Base-by-base conservation (phyloP, 2,329 filamentous ascomycete species). In the Venturia oleaginea region DNA sequence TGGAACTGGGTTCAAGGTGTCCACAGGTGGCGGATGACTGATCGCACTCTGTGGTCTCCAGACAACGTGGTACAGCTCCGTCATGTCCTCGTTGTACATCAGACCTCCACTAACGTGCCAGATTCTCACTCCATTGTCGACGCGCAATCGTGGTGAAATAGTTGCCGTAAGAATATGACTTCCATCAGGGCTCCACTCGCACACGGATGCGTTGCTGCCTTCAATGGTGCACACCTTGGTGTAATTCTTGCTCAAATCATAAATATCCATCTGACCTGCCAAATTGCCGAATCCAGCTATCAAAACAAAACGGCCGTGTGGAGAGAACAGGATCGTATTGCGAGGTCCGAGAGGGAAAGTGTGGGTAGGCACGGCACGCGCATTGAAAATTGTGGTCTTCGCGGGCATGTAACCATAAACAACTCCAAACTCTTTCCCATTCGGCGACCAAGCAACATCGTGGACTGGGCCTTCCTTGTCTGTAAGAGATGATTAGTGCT, bases 351-450 rank as follows among this genome's bases (percentile, higher is more conserved):
- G 83, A 62, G 91, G 86, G 78, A 99, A 97, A 66, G 84, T 90
- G 77, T 97, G 91, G 65, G 88, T 89, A 24, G 89, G 82, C 66
- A 92, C 84, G 67, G 90, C 94, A 68, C 91, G 88, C 71, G 89
- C 85, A 76, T 97, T 97, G 84, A 97, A 99, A 70, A 99, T 94
- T 69, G 93, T 97, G 3, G 93, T 94, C 83, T 97, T 97, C 64
- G 94, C 91, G n/a, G 94, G 94, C 92, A 97, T 97, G 77, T 91
- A 97, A 67, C 94, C 94, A 74, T 99, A 99, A 19, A 97, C 88
- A 38, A 99, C 94, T 73, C 92, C 93, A 72, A 99, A 99, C 77
- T 97, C 93, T 79, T 92, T 95, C 70, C 92, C 95, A 77, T 94
- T 97, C 59, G 94, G 92, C 57, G 92, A 97, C 94, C 94, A 99